Base-by-base conservation (phyloP, 1,284 basidiomycete genomes). In the Inonotus hispidus region DNA sequence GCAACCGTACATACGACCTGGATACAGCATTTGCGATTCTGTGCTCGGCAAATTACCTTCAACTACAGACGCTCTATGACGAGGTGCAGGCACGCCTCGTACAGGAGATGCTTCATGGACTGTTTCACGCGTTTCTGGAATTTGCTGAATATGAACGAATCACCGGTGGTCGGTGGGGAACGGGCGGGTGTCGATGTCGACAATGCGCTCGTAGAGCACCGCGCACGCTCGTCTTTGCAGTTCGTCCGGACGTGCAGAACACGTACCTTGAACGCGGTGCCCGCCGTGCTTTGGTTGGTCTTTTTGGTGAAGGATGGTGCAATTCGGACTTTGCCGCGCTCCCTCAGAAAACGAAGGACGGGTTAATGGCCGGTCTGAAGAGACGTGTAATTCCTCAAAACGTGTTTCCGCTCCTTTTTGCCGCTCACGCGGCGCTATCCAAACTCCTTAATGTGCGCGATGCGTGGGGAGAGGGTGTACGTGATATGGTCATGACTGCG, bases 1-100 rank as follows among this genome's bases (percentile, higher is more conserved):
- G 93, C 2, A 92, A 97, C 69, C 82, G 96, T 19, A 89, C 91
- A 0, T 97, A 94, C 72, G 95, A 98, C 75, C 84, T 98, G 63
- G 81, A 88, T 52, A 98, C 94, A 14, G 92, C 92, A 0, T 93
- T 98, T 71, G 84, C 91, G 63, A 93, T 98, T 67, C 85, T 95
- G 74, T 85, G 88, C 32, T 87, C 92, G 0, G 88, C 94, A 2
- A 78, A 82, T 19, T 98, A 95, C 72, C 87, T 98, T 45, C 81
- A 83, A 53, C 78, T 98, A 45, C 77, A 86, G n/a, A 74, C 85
- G 0, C 82, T 98, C 3, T 82, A 87, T 62, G 79, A 82, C 62
- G 93, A 97, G 70, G 79, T 91, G 37, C 90, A 93, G 68, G 86
- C 92, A 0, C 83, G 90, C 60, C 84, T 93, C 65, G 84, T 92